Percentiles rank a stretch among this genome's conserved stretches.
Evolutionary conservation across 345 rosid genomes (phyloP).

Genomic region (Melaleuca alternifolia): DNA sequence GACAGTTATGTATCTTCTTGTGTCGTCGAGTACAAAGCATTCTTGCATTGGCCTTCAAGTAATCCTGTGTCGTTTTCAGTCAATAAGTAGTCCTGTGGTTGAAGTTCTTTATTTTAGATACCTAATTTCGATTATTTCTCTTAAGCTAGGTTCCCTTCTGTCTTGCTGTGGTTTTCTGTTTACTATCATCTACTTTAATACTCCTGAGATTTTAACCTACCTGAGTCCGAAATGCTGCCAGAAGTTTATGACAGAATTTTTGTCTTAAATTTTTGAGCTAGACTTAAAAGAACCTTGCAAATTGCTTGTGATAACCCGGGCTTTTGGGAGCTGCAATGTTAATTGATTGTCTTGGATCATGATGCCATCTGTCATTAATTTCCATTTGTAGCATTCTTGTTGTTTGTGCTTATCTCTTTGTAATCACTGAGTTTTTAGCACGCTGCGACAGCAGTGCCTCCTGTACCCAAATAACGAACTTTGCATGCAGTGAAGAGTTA

Average conservation of each 20-base stretch:
- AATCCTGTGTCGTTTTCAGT: not conserved
- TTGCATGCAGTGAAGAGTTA: not conserved
- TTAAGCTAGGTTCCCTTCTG: not conserved
- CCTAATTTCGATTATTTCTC: not conserved
- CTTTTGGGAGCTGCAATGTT: not conserved
- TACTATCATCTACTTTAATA: not conserved
- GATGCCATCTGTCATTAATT: not conserved
- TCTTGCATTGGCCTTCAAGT: not conserved
- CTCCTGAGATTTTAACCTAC: not conserved
- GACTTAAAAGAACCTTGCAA: not conserved
- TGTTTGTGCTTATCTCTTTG: not conserved
- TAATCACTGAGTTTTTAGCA: not conserved
- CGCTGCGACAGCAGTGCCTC: not conserved
- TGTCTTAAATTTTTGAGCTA: not conserved
- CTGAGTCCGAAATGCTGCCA: not conserved
- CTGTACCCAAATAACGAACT: not conserved
- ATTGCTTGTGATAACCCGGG: not conserved
- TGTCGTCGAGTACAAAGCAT: not conserved
- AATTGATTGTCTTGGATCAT: not conserved
- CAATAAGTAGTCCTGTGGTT: not conserved
- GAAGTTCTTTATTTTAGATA: not conserved
- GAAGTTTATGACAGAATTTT: not conserved
- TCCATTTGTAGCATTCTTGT: not conserved
- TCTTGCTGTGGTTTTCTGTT: not conserved
- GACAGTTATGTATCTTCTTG: not conserved